Conservation (phyloP, 176 grass and related monocot species). For the Oryza rufipogon region DNA sequence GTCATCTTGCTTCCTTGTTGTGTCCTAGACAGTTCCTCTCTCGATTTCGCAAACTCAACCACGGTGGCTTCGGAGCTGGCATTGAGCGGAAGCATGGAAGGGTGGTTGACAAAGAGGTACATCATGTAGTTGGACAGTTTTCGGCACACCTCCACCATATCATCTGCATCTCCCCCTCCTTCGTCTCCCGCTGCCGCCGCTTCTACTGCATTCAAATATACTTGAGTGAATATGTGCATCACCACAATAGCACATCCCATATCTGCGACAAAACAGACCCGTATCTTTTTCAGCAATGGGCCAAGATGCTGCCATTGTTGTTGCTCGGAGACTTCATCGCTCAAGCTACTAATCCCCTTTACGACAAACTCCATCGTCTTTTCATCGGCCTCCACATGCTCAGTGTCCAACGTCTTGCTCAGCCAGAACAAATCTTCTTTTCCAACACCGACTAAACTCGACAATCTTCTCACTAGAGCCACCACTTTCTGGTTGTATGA, state of each 20-base stretch:
- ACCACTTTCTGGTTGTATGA: background rate
- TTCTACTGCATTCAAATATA: background rate
- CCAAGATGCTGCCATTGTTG: background rate
- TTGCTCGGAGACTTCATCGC: background rate
- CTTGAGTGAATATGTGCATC: background rate
- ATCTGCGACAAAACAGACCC: accelerated
- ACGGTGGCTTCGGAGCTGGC: background rate
- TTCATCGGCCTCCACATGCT: background rate
- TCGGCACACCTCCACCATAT: background rate
- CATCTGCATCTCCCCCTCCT: background rate
- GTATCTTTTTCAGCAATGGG: no score
- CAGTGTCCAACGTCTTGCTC: background rate
- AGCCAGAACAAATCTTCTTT: background rate
- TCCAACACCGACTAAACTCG: background rate
- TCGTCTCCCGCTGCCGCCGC: no score
- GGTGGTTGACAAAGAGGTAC: background rate
- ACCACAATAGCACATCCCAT: background rate
- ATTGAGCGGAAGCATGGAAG: constrained; percentile 12
- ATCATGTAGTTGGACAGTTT: constrained; percentile 21
- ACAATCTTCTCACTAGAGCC: background rate
- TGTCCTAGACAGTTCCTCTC: no score
- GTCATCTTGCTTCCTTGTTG: no score
- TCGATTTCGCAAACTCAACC: background rate
- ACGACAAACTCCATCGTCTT: background rate
- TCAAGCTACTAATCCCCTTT: background rate